Evolutionary conservation across 768 basidiomycete genomes (phyloP).

Genomic region (Lanmaoa pseudosensibilis): DNA sequence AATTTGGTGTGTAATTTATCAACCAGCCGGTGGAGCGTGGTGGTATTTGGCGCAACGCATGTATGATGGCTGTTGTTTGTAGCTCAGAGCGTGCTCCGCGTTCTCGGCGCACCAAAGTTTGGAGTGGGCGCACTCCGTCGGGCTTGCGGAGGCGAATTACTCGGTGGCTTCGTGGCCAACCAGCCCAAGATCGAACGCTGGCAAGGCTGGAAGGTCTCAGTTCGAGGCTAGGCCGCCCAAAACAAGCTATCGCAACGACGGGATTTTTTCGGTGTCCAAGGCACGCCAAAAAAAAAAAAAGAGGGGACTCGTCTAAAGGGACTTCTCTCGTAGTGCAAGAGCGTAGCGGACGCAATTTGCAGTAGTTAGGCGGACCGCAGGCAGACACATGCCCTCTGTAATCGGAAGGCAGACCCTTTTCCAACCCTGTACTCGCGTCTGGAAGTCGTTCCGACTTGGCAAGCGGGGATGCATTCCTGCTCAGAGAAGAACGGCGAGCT

Average conservation of each 20-base stretch:
- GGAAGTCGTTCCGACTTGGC: constrained; percentile 18
- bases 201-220: neutral
- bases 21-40: neutral
- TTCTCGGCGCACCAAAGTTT: constrained; percentile 2
- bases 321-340: constrained; percentile 23
- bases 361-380: constrained; percentile 28
- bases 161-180: constrained; percentile 2
- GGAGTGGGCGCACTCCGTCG: neutral
- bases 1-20: constrained; percentile 5
- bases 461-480: constrained; percentile 9
- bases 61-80: neutral
- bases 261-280: constrained; percentile 19
- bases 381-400: constrained; percentile 27
- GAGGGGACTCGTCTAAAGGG: constrained; percentile 7
- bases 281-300: constrained; percentile 17
- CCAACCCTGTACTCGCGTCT: constrained; percentile 23
- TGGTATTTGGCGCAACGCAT: neutral
- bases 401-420: constrained; percentile 24
- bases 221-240: constrained; percentile 8
- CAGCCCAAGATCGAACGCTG: constrained; percentile 2
- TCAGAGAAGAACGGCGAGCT: constrained; percentile 18
- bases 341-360: constrained; percentile 28
- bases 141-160: neutral
- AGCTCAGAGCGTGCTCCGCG: constrained; percentile 29
- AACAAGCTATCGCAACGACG: constrained; percentile 1